These are phyloP conservation scores for Euphorbia pulcherrima DNA, from an alignment of 345 rosid species.

Conservation along the genomic window DNA sequence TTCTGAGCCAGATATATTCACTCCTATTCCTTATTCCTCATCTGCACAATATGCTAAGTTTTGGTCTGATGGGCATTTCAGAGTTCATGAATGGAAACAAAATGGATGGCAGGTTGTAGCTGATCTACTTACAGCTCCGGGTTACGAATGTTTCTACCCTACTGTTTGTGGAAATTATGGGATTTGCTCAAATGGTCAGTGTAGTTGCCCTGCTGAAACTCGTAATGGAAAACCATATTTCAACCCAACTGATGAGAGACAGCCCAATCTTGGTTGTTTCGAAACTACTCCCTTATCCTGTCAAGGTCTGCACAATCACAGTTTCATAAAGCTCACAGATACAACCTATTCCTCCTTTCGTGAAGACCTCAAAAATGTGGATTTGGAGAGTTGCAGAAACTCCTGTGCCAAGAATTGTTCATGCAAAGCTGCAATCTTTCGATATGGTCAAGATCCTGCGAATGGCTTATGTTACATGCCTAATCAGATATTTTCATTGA, in stretches of 20 bases:
- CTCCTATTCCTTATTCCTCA: background rate
- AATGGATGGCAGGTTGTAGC: background rate
- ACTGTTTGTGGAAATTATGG: too few relatives aligned
- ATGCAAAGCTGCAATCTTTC: slow-evolving; percentile 33
- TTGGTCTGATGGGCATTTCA: slow-evolving; percentile 28
- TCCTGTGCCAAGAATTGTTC: slow-evolving; percentile 31
- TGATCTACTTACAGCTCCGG: slow-evolving; percentile 17
- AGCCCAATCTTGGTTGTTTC: too few relatives aligned
- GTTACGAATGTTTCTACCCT: slow-evolving; percentile 18
- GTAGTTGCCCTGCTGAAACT: too few relatives aligned
- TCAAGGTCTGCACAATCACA: too few relatives aligned
- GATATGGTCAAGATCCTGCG: background rate
- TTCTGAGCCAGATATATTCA: background rate
- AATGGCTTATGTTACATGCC: too few relatives aligned
- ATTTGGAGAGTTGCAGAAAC: slow-evolving; percentile 12
- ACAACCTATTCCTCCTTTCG: slow-evolving; percentile 5
- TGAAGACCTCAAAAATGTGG: background rate
- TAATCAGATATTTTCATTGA: too few relatives aligned
- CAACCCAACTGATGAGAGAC: too few relatives aligned
- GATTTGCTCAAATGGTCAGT: too few relatives aligned
- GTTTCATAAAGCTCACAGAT: slow-evolving; percentile 20
- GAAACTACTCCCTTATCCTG: too few relatives aligned
- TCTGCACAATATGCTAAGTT: slow-evolving; percentile 18
- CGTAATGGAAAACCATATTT: too few relatives aligned
- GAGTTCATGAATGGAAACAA: slow-evolving; percentile 10